These are phyloP conservation scores for Emydomyces testavorans DNA, from an alignment of 2,329 filamentous ascomycete genomes.

Conservation along the genomic window DNA sequence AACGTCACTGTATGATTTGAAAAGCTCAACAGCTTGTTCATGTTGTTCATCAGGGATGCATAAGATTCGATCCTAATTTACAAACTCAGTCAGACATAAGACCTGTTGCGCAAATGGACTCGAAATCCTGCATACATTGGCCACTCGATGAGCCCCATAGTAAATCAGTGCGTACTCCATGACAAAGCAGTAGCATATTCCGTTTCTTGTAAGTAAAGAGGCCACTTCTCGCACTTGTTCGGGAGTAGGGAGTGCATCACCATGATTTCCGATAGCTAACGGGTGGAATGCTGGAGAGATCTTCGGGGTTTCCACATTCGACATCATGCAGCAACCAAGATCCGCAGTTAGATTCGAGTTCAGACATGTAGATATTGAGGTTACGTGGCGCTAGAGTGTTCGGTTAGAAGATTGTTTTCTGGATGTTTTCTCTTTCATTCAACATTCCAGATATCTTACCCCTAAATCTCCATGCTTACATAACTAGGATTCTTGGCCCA, in stretches of 20 bases:
- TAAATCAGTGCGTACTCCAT: slow-evolving; percentile 15
- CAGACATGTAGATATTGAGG: too few species aligned
- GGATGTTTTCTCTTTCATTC: too few species aligned
- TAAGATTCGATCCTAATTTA: slow-evolving; percentile 14
- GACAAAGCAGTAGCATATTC: slow-evolving; percentile 14
- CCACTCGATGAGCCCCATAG: slow-evolving; percentile 12
- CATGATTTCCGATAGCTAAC: slow-evolving; percentile 9
- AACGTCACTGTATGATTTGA: slow-evolving; percentile 12
- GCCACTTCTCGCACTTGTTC: slow-evolving; percentile 12
- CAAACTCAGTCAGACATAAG: background rate
- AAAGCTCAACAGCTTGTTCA: slow-evolving; percentile 12
- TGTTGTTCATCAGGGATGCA: slow-evolving; percentile 14
- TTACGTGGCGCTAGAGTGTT: too few species aligned
- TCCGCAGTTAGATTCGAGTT: too few species aligned
- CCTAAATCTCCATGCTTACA: too few species aligned
- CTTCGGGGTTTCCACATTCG: too few species aligned
- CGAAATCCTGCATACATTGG: slow-evolving; percentile 10
- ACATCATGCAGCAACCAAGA: too few species aligned
- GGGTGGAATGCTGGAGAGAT: slow-evolving; percentile 9
- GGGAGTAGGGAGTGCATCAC: slow-evolving; percentile 7
- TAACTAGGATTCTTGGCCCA: too few species aligned
- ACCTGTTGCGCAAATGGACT: background rate
- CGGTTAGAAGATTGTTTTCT: too few species aligned
- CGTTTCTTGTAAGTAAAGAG: slow-evolving; percentile 11
- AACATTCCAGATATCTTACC: too few species aligned